Evolutionary conservation across 1,284 basidiomycete species (phyloP).

Genomic region (Tilletia caries): DNA sequence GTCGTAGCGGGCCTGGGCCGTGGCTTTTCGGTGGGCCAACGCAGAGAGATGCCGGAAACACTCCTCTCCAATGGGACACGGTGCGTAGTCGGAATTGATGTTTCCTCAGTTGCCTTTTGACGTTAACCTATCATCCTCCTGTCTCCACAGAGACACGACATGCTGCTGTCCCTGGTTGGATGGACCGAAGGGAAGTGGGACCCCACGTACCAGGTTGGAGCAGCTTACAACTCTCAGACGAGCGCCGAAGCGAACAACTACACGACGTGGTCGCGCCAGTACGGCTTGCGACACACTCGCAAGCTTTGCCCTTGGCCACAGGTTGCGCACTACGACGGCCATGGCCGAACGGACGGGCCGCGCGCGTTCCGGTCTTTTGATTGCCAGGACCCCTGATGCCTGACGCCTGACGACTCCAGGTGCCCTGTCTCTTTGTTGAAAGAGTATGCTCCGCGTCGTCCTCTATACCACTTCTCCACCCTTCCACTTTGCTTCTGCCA

Average conservation of each 20-base stretch:
- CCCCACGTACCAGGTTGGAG: slow-evolving; percentile 16
- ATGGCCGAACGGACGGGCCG: not conserved
- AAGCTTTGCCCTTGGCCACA: slow-evolving; percentile 23
- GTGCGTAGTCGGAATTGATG: too few relatives aligned
- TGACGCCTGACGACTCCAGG: too few relatives aligned
- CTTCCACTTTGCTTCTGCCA: too few relatives aligned
- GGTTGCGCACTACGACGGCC: not conserved
- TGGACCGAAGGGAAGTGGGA: slow-evolving; percentile 19
- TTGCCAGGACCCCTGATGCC: not conserved
- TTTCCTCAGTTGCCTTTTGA: too few relatives aligned
- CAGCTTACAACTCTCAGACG: slow-evolving; percentile 13
- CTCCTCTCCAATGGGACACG: slow-evolving; percentile 20
- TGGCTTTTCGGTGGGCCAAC: slow-evolving; percentile 22
- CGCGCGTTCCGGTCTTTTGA: not conserved
- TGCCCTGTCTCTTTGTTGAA: too few relatives aligned
- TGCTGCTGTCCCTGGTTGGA: slow-evolving; percentile 20
- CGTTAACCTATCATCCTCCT: too few relatives aligned
- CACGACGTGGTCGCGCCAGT: not conserved
- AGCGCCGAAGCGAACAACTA: not conserved
- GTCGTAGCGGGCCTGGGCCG: slow-evolving; percentile 20
- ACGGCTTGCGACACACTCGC: slow-evolving; percentile 22
- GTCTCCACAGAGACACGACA: slow-evolving; percentile 16
- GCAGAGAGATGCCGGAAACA: slow-evolving; percentile 22
- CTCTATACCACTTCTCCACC: too few relatives aligned
- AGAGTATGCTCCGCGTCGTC: too few relatives aligned